Base-by-base conservation (phyloP, 1,139 yeast genomes). In the Hanseniaspora sp. region DNA sequence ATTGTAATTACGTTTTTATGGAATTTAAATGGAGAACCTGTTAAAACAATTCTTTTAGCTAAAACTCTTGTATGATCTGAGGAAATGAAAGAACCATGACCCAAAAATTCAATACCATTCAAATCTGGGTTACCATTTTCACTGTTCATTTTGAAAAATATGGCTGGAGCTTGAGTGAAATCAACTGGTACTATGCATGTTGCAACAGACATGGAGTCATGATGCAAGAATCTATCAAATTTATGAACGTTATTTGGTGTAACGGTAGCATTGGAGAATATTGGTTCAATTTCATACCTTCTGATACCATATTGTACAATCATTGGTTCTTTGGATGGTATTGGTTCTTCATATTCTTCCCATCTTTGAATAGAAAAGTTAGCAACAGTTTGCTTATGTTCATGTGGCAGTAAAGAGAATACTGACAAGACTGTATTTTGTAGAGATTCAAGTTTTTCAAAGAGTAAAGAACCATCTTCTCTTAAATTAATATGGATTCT, bases 21-120 rank as follows among this genome's bases (percentile, higher is more conserved):
- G 63, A 94, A 90, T 74, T 90, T 92, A 69, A 88, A 83, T 42
- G 97, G 95, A 62, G 87, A 90, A 54, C 98, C 98, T 0, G 98
- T 92, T 57, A 94, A 72, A 9, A 92, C 82, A 4, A 84, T 82
- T 65, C 97, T 79, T 75, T 92, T 90, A 37, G 95, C 95, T 57
- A 88, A 68, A 31, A 90, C 76, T 69, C 98, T 78, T 18, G 84
- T 77, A 63, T 84, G 87, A 68, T 92, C 96, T 49, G 90, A 79
- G 65, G 87, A 88, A 64, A 86, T 75, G 71, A 87, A 86, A 0
- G 95, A 80, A 44, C 99, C 99, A 59, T 86, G 86, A 7, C 95
- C 98, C 30, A 92, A 74, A 55, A 88, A 74, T 62, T 84, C 84
- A 42, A 88, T 66, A 46, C 75, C 75, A 55, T 71, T 72, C 34